Evolutionary conservation across 148 eudicot genomes (phyloP).

Genomic region (Selenicereus undatus): DNA sequence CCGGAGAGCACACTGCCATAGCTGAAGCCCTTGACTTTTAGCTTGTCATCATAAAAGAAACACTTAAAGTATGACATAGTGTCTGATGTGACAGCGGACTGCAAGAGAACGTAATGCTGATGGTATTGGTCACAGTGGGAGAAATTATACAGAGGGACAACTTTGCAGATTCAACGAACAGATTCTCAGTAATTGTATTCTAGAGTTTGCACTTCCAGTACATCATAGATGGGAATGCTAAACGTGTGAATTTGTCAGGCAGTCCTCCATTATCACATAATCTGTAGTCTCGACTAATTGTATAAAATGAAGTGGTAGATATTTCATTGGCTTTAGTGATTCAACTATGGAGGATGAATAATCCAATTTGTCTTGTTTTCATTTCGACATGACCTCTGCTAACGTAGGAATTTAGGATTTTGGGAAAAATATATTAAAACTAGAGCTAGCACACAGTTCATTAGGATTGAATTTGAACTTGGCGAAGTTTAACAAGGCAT

Average conservation of each 20-base stretch:
- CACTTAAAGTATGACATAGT: constrained; percentile 40
- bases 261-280: no score
- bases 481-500: no score
- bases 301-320: no score
- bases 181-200: constrained; percentile 12
- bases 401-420: no score
- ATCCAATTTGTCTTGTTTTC: no score
- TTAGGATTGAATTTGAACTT: no score
- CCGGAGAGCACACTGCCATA: constrained; percentile 53
- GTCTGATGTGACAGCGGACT: not conserved
- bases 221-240: not conserved
- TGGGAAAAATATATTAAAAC: no score
- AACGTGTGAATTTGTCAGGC: not conserved
- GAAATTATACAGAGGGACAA: not conserved
- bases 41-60: constrained; percentile 49
- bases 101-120: not conserved
- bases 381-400: no score
- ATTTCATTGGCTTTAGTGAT: no score
- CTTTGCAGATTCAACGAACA: not conserved
- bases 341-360: no score
- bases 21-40: constrained; percentile 29
- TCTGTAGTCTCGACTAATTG: no score
- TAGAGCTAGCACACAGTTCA: no score
- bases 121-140: not conserved
- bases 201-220: not conserved